phyloP scores from a whole-genome alignment of 768 basidiomycete species.

The Tricholoma flavovirens region DNA sequence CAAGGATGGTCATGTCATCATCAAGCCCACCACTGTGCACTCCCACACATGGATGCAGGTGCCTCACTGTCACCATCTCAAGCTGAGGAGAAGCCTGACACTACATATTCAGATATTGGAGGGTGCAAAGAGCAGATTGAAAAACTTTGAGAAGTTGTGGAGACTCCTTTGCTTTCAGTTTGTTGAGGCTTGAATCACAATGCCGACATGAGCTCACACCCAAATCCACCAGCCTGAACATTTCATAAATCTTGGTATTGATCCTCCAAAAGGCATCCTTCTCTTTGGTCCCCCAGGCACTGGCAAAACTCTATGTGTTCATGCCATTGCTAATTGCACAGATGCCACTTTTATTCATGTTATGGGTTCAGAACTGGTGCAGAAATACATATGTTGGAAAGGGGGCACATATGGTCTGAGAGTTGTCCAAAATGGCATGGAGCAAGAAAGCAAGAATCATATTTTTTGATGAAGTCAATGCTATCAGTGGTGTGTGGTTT shows the following conservation, averaged over 20 bases:
- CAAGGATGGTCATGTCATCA: constrained; percentile 93
- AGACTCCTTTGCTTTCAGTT: constrained; percentile 91
- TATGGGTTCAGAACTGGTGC: constrained; percentile 98
- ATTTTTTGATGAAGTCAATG: constrained; percentile 98
- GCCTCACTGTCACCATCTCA: too few species aligned
- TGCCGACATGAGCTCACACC: constrained; percentile 13
- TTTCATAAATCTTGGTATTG: constrained; percentile 96
- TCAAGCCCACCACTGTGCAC: constrained; percentile 93
- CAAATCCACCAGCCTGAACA: constrained; percentile 76
- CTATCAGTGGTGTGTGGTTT: constrained; percentile 95
- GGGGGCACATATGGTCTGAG: constrained; percentile 97
- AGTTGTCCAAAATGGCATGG: constrained; percentile 98
- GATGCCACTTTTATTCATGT: constrained; percentile 99
- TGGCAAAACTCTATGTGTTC: constrained; percentile 97
- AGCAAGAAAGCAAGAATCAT: constrained; percentile 99
- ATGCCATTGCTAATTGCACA: constrained; percentile 96
- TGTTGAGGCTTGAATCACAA: constrained; percentile 20
- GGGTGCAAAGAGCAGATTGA: constrained; percentile 99
- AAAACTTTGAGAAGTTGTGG: constrained; percentile 98
- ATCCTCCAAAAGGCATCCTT: constrained; percentile 97
- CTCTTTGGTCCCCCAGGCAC: constrained; percentile 95
- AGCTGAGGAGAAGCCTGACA: constrained; percentile 97
- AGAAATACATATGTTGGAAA: constrained; percentile 99
- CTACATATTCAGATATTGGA: constrained; percentile 96
- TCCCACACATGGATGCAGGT: constrained; percentile 93